Percentiles rank a stretch among this genome's conserved stretches.
phyloP scores from a whole-genome alignment of 257 asterid genomes.

The Gentiana dahurica region DNA sequence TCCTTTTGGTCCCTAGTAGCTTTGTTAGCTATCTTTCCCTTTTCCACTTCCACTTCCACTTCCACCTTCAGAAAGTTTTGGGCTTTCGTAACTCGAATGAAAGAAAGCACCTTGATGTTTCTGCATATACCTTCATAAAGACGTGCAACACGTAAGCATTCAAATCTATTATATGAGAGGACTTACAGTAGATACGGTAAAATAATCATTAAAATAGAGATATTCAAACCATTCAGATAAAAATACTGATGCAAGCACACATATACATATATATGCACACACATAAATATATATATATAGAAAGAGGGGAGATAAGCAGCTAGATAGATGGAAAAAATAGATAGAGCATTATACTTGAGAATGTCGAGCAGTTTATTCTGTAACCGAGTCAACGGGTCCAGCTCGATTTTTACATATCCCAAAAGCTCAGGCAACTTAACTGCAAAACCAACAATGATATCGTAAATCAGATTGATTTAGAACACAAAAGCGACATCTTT shows the following conservation, averaged over 20 bases:
- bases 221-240: not conserved
- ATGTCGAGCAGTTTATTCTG: constrained; percentile 82
- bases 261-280: too few species aligned
- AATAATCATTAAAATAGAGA: not conserved
- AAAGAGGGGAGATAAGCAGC: too few species aligned
- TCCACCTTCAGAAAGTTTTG: constrained; percentile 22
- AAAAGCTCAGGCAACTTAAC: constrained; percentile 86
- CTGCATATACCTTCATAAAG: constrained; percentile 56
- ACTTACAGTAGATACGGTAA: not conserved
- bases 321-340: not conserved
- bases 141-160: constrained; percentile 5
- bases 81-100: constrained; percentile 48
- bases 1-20: not conserved
- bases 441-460: constrained; percentile 33
- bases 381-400: constrained; percentile 53
- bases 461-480: constrained; percentile 4
- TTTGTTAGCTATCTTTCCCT: constrained; percentile 40
- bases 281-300: too few species aligned
- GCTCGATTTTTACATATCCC: constrained; percentile 61
- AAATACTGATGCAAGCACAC: too few species aligned
- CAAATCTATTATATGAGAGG: not conserved
- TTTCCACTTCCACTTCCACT: constrained; percentile 29
- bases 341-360: constrained; percentile 46
- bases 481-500: too few species aligned
- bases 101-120: constrained; percentile 63